Base-by-base conservation (phyloP, 2,329 filamentous ascomycete genomes). In the Septoria linicola region DNA sequence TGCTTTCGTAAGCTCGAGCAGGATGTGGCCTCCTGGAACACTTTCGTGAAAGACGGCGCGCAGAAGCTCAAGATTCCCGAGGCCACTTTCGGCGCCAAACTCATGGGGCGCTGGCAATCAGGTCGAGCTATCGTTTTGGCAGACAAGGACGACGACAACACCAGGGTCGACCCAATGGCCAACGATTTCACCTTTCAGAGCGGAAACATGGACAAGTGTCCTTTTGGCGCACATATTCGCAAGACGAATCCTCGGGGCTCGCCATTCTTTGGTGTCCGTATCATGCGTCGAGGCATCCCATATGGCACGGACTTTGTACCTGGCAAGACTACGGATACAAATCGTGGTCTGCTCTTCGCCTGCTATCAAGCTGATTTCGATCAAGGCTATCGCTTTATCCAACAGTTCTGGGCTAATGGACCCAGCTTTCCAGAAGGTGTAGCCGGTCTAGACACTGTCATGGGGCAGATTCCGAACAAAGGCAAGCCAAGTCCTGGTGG, bases 181-280 rank as follows among this genome's bases (percentile, higher is more conserved):
- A 49, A 41, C 23, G 35, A 41, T 36, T 70, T 74, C 54, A 60
- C 71, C n/a, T 76, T 76, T 57, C 59, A 67, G 16, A 74, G 68
- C 50, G 58, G 65, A 27, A 30, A 57, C 8, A 62, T 61, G 6
- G 68, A 71, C 45, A 60, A 66, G 1, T 77, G 74, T 55, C 74
- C 74, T 1, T 73, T 74, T 41, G 72, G 72, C 0, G 72, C 74
- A 2, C 74, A 76, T 44, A 70, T 71, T 20, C 74, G 74, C 39
- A 76, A 77, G 64, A 74, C 68, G 32, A 72, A 73, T 35, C 74
- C 74, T 0, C 66, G 73, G 16, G 63, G 59, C 7, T 70, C 74
- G 40, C 8, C 10, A 10, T 37, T 44, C 16, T 40, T 34, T 11
- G 46, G 59, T 3, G 50, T 53, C 11, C 62, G 70, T 7, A 73